Conservation (phyloP, 441 rosid species). For the Daphne laureola region DNA sequence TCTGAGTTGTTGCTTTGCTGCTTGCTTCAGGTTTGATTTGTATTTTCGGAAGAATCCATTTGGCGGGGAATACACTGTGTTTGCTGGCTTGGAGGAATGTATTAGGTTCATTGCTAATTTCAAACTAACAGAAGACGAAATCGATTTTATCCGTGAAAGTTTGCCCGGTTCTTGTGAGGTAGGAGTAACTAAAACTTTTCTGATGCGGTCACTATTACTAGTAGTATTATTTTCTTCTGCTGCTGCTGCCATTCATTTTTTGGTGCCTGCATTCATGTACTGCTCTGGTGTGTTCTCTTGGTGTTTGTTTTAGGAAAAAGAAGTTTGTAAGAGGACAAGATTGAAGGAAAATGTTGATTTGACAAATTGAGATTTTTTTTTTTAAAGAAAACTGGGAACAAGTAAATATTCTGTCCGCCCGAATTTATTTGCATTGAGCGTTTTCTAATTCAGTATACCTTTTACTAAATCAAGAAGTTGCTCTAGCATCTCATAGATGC, state of each 20-base stretch:
- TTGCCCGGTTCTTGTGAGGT: constrained; percentile 82
- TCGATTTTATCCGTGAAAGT: constrained; percentile 45
- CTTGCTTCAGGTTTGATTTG: constrained; percentile 53
- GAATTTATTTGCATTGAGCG: too few species aligned
- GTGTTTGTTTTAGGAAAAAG: too few species aligned
- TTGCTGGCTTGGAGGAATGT: constrained; percentile 93
- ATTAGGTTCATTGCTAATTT: constrained; percentile 77
- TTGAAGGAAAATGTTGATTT: constrained; percentile 1
- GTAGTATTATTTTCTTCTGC: neutral
- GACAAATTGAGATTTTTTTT: too few species aligned
- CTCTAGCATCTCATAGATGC: neutral
- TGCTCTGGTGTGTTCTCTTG: too few species aligned
- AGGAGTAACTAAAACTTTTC: constrained; percentile 5
- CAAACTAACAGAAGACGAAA: constrained; percentile 63
- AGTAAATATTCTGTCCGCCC: too few species aligned
- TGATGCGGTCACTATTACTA: neutral
- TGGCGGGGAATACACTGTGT: constrained; percentile 80
- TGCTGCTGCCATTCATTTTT: neutral
- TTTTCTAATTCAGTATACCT: too few species aligned
- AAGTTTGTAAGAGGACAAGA: constrained; percentile 5
- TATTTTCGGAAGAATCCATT: constrained; percentile 84
- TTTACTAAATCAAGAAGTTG: too few species aligned
- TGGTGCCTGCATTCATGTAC: too few species aligned
- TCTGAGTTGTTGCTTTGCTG: too few species aligned
- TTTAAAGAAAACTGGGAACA: too few species aligned